Percentiles rank a stretch among this genome's conserved stretches.
These are phyloP conservation scores for Marchantia polymorpha DNA, from an alignment of 225 moss, liverwort and hornwort genomes.

Conservation along the genomic window DNA sequence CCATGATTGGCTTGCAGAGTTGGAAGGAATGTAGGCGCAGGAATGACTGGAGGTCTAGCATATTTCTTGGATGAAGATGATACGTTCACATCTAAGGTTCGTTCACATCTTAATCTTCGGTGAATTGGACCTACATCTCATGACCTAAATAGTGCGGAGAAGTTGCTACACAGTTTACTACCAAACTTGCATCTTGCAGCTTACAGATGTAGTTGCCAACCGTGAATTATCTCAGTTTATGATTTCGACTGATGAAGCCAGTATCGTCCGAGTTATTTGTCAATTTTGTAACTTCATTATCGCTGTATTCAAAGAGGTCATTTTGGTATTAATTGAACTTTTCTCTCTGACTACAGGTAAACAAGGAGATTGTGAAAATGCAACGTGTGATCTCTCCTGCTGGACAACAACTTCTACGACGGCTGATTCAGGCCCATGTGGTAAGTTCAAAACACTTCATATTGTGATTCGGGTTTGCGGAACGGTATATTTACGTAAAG, in stretches of 20 bases:
- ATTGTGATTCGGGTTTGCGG: no score
- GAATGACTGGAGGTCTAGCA: slow-evolving; percentile 86
- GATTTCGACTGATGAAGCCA: no score
- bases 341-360: slow-evolving; percentile 44
- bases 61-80: slow-evolving; percentile 89
- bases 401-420: slow-evolving; percentile 77
- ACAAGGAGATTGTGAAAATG: slow-evolving; percentile 86
- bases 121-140: not conserved
- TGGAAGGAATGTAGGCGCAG: slow-evolving; percentile 80
- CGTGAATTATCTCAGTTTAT: no score
- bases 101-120: not conserved
- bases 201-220: no score
- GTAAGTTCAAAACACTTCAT: slow-evolving; percentile 28
- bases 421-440: slow-evolving; percentile 75
- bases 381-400: slow-evolving; percentile 77
- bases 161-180: no score
- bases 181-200: no score
- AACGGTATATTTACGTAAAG: no score
- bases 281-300: no score
- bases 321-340: no score
- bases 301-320: no score
- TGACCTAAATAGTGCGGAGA: no score
- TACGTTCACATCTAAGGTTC: slow-evolving; percentile 61
- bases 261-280: no score
- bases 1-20: slow-evolving; percentile 44